Evolutionary conservation across 805 yeast genomes (phyloP).

Genomic region (Millerozyma miso): DNA sequence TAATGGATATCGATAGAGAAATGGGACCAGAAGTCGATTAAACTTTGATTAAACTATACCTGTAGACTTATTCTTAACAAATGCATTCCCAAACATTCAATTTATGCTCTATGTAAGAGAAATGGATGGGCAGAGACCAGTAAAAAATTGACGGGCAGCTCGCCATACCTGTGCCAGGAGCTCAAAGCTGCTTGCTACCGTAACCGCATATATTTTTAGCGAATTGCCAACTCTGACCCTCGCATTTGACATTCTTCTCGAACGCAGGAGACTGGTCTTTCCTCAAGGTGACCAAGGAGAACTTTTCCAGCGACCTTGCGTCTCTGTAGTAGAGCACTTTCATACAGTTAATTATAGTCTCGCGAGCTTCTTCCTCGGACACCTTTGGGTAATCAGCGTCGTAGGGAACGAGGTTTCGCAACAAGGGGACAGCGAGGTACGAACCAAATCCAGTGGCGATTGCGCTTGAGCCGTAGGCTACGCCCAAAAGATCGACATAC

Average conservation of each 20-base stretch:
- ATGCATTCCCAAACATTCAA: no score
- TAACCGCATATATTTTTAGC: slow-evolving; percentile 88
- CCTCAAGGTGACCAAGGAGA: slow-evolving; percentile 72
- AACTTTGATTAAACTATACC: no score
- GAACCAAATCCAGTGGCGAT: slow-evolving; percentile 97
- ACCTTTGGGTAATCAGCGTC: slow-evolving; percentile 73
- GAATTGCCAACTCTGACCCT: slow-evolving; percentile 83
- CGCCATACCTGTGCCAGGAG: no score
- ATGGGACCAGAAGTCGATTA: no score
- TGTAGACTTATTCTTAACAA: no score
- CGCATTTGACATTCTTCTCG: slow-evolving; percentile 63
- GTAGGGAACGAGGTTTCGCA: slow-evolving; percentile 76
- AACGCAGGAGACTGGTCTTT: slow-evolving; percentile 52
- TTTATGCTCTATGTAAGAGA: no score
- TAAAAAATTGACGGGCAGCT: no score
- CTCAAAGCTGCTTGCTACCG: slow-evolving; percentile 57
- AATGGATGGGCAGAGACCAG: no score
- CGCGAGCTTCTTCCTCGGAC: slow-evolving; percentile 69
- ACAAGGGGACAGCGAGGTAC: slow-evolving; percentile 86
- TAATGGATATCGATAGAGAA: no score
- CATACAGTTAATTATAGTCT: slow-evolving; percentile 81
- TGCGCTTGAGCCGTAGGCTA: slow-evolving; percentile 80
- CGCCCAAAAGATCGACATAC: slow-evolving; percentile 89
- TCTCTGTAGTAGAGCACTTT: slow-evolving; percentile 93
- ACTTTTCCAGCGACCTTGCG: slow-evolving; percentile 88